Conservation (phyloP, 1,139 yeast species). For the Suhomyces ambrosiae region DNA sequence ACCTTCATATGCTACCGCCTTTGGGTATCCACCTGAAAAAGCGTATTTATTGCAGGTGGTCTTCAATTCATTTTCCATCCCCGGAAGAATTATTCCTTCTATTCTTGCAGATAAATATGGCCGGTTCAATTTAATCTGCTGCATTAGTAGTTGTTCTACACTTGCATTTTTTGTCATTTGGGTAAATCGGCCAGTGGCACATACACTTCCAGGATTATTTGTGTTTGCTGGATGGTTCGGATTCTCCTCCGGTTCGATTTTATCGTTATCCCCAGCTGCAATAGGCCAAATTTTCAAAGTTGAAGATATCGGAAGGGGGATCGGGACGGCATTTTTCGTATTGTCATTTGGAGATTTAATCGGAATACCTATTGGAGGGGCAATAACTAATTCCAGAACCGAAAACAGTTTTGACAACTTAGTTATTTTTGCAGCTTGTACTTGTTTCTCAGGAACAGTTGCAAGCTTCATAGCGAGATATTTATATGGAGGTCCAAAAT, state of each 20-base stretch:
- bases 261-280: constrained; percentile 34
- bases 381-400: constrained; percentile 27
- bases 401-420: constrained; percentile 28
- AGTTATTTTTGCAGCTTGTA: constrained; percentile 31
- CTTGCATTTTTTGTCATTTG: constrained; percentile 29
- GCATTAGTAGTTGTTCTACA: constrained; percentile 22
- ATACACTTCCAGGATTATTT: constrained; percentile 26
- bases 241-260: constrained; percentile 34
- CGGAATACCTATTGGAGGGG: constrained; percentile 42
- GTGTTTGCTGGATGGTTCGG: constrained; percentile 33
- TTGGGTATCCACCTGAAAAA: constrained; percentile 24
- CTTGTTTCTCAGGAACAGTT: constrained; percentile 28
- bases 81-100: constrained; percentile 34
- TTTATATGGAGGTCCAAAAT: constrained; percentile 27
- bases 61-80: constrained; percentile 32
- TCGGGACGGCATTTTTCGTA: constrained; percentile 37
- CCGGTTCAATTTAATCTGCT: constrained; percentile 31
- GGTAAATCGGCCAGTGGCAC: constrained; percentile 32
- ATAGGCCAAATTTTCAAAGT: constrained; percentile 31
- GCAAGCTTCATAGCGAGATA: constrained; percentile 30
- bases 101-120: constrained; percentile 35
- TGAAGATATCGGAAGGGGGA: constrained; percentile 32
- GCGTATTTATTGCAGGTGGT: constrained; percentile 31
- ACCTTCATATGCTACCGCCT: constrained; percentile 33
- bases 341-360: constrained; percentile 36